Conservation (phyloP, 768 basidiomycete species). For the Auricularia sp. region DNA sequence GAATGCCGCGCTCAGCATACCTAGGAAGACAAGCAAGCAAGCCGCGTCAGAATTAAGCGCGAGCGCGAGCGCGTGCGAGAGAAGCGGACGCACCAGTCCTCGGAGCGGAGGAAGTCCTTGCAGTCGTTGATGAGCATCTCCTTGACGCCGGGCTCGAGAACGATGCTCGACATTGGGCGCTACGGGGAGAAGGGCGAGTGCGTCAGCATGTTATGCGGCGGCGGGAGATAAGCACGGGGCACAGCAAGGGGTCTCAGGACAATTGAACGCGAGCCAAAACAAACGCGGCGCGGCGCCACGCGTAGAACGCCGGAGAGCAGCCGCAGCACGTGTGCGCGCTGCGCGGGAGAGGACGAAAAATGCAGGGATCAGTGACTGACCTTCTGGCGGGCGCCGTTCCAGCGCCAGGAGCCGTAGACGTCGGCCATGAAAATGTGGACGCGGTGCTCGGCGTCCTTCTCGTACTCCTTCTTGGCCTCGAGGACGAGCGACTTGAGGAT, state of each 20-base stretch:
- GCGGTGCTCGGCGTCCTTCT: conserved; percentile 84
- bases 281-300: neutral
- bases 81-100: conserved; percentile 61
- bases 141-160: conserved; percentile 79
- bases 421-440: conserved; percentile 86
- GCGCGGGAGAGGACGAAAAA: neutral
- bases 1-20: conserved; percentile 89
- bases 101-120: conserved; percentile 73
- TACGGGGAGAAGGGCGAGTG: neutral
- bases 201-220: neutral
- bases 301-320: too few species aligned
- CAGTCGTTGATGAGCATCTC: conserved; percentile 86
- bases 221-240: neutral
- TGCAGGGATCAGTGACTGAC: neutral
- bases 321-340: neutral
- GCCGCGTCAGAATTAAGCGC: neutral
- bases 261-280: neutral
- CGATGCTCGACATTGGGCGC: conserved; percentile 86
- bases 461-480: conserved; percentile 81
- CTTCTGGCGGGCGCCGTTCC: conserved; percentile 83
- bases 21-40: conserved; percentile 26
- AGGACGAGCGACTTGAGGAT: conserved; percentile 79
- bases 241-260: neutral
- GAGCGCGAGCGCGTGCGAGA: conserved; percentile 5
- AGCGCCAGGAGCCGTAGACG: conserved; percentile 74